phyloP scores from a whole-genome alignment of 2,329 filamentous ascomycete genomes.

The Hymenotorrendiella dingleyae region DNA sequence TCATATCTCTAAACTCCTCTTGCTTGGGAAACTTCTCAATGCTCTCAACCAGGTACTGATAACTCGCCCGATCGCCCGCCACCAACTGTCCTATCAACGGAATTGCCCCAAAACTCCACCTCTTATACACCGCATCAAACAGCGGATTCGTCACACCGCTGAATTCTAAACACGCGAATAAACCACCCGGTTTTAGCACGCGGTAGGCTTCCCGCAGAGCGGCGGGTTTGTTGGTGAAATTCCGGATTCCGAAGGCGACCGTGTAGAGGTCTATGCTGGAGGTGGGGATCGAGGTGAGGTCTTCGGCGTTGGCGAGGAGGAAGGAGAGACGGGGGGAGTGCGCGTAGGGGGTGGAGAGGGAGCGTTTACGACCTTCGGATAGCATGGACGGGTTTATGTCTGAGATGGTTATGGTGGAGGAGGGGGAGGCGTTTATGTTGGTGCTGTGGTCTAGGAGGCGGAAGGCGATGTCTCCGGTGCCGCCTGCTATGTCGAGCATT shows the following conservation, averaged over 20 bases:
- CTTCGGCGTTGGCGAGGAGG: constrained; percentile 85
- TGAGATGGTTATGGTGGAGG: constrained; percentile 80
- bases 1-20: constrained; percentile 77
- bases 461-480: constrained; percentile 96
- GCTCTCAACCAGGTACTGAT: constrained; percentile 97
- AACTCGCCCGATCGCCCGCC: constrained; percentile 88
- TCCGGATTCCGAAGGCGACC: constrained; percentile 93
- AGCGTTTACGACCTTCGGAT: constrained; percentile 75
- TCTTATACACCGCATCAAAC: constrained; percentile 83
- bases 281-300: constrained; percentile 59
- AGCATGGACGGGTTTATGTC: constrained; percentile 98
- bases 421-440: constrained; percentile 69
- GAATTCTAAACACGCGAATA: constrained; percentile 97
- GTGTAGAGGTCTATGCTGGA: constrained; percentile 90
- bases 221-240: constrained; percentile 86
- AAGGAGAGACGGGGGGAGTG: constrained; percentile 62
- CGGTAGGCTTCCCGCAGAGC: constrained; percentile 80
- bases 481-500: constrained; percentile 94
- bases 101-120: constrained; percentile 93
- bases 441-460: constrained; percentile 87
- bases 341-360: constrained; percentile 47
- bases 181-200: constrained; percentile 86
- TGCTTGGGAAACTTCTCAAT: constrained; percentile 91
- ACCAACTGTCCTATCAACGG: constrained; percentile 93
- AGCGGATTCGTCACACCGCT: constrained; percentile 68